Evolutionary conservation across 257 asterid genomes (phyloP).

Genomic region (Nicotiana obtusifolia): DNA sequence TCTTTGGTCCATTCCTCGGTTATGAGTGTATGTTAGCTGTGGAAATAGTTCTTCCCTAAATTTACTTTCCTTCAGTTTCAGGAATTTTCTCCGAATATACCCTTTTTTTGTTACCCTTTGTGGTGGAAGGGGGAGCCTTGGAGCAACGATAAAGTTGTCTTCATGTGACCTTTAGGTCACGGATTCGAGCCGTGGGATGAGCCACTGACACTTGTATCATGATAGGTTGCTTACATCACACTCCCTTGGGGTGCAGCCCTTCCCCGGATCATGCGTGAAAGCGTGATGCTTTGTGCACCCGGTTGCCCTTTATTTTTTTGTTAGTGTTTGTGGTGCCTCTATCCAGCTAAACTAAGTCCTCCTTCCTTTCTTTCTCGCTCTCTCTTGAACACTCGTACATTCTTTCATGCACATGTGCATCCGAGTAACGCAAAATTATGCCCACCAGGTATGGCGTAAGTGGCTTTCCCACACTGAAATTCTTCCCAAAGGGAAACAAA

Average conservation of each 20-base stretch:
- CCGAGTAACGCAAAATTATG: background rate
- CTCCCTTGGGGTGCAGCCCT: too few relatives aligned
- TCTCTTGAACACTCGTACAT: background rate
- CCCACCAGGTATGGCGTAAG: constrained; percentile 46
- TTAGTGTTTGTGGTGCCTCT: background rate
- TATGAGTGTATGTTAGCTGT: constrained; percentile 3
- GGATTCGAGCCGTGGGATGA: too few relatives aligned
- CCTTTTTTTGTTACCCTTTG: background rate
- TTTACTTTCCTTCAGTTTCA: background rate
- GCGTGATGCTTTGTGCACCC: too few relatives aligned
- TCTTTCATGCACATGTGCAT: background rate
- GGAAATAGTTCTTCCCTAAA: background rate
- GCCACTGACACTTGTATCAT: too few relatives aligned
- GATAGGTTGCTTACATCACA: too few relatives aligned
- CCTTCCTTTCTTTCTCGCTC: background rate
- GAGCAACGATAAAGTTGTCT: too few relatives aligned
- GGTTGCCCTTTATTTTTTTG: background rate
- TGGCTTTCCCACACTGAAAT: constrained; percentile 63
- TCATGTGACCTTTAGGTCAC: too few relatives aligned
- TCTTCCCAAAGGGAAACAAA: constrained; percentile 92
- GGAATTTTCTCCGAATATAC: background rate
- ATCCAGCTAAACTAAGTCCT: background rate
- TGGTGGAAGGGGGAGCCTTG: too few relatives aligned
- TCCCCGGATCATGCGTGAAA: too few relatives aligned
- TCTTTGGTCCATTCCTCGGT: background rate